Percentiles rank a stretch among this genome's conserved stretches.
These are phyloP conservation scores for Torulaspora maleeae DNA, from an alignment of 805 yeast genomes.

Conservation along the genomic window DNA sequence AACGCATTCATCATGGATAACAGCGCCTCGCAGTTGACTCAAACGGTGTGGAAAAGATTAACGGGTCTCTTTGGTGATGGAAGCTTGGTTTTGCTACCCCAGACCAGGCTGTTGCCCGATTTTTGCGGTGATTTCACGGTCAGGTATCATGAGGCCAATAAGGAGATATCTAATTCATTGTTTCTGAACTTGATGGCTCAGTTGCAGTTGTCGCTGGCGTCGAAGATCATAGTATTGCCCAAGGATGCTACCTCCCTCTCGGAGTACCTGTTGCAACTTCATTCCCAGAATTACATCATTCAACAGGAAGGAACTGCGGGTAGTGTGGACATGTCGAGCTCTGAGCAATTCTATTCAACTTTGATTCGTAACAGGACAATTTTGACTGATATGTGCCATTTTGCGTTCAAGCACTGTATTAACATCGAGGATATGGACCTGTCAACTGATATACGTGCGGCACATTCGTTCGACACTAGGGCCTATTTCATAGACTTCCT, in stretches of 20 bases:
- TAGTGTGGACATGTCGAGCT: conserved; percentile 36
- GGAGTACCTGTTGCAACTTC: conserved; percentile 12
- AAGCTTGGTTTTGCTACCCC: conserved; percentile 12
- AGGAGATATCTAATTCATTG: conserved; percentile 28
- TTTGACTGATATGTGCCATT: conserved; percentile 27
- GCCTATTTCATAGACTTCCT: conserved; percentile 39
- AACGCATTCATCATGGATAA: conserved; percentile 29
- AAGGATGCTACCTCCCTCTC: conserved; percentile 29
- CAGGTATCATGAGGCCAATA: conserved; percentile 27
- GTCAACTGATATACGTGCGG: conserved; percentile 21
- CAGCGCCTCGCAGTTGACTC: conserved; percentile 13
- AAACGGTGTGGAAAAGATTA: conserved; percentile 20
- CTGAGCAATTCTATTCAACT: conserved; percentile 36
- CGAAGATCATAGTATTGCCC: conserved; percentile 31
- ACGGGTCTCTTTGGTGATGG: conserved; percentile 13
- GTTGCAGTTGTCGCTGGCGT: conserved; percentile 30
- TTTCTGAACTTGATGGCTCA: conserved; percentile 23
- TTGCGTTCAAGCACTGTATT: conserved; percentile 22
- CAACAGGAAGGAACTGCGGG: conserved; percentile 9
- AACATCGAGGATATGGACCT: conserved; percentile 17
- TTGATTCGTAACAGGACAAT: conserved; percentile 37
- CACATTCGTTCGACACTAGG: conserved; percentile 20
- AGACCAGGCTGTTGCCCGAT: conserved; percentile 6
- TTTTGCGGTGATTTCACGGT: conserved; percentile 30
- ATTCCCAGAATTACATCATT: conserved; percentile 9